Evolutionary conservation across 805 yeast genomes (phyloP).

Genomic region (Hanseniaspora meyeri): DNA sequence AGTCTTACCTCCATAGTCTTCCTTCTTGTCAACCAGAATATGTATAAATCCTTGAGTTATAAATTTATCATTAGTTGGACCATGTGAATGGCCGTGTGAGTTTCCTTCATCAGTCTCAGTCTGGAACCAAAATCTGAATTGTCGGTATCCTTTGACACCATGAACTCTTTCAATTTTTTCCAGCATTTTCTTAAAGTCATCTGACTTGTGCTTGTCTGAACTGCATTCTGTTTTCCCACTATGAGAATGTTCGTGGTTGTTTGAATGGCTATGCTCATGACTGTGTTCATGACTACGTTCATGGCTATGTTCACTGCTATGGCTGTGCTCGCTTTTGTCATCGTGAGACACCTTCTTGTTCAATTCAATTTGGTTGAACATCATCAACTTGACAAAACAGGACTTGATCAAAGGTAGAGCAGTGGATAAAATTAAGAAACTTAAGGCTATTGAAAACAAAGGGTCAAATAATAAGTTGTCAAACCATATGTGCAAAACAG

Average conservation of each 20-base stretch:
- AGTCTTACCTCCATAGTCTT: slow-evolving; percentile 43
- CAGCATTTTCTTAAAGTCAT: slow-evolving; percentile 48
- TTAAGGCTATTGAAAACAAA: slow-evolving; percentile 77
- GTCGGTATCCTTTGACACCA: slow-evolving; percentile 42
- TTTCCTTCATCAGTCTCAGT: slow-evolving; percentile 14
- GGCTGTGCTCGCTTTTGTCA: slow-evolving; percentile 22
- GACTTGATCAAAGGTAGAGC: slow-evolving; percentile 76
- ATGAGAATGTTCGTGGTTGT: slow-evolving; percentile 28
- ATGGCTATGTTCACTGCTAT: slow-evolving; percentile 28
- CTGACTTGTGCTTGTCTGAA: slow-evolving; percentile 30
- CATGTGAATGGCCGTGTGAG: slow-evolving; percentile 15
- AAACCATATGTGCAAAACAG: slow-evolving; percentile 59
- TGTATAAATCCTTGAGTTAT: slow-evolving; percentile 10
- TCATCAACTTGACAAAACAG: slow-evolving; percentile 47
- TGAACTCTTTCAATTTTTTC: slow-evolving; percentile 64
- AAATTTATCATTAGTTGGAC: slow-evolving; percentile 9
- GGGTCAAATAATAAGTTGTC: slow-evolving; percentile 76
- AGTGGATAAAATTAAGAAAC: slow-evolving; percentile 62
- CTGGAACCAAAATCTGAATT: slow-evolving; percentile 16
- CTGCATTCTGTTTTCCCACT: slow-evolving; percentile 40
- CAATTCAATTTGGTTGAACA: slow-evolving; percentile 24
- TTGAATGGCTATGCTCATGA: slow-evolving; percentile 26
- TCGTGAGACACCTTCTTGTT: slow-evolving; percentile 18
- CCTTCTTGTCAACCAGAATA: slow-evolving; percentile 22
- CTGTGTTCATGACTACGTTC: slow-evolving; percentile 28